Conservation (phyloP, 768 basidiomycete genomes). For the Podaxis carcinomalis region DNA sequence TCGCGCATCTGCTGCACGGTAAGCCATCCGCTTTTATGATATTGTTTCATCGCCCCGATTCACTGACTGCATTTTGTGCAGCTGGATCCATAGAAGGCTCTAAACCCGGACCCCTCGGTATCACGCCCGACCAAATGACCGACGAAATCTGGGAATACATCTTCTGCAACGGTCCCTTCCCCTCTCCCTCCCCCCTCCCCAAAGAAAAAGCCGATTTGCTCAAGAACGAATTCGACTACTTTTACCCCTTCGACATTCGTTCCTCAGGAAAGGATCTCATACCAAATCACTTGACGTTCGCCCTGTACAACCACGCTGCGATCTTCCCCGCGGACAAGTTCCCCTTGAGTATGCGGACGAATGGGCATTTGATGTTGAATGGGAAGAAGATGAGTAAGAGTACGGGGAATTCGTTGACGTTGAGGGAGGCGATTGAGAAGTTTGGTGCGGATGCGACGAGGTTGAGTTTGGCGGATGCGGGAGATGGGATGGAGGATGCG, state of each 20-base stretch:
- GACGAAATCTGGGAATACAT: conserved; percentile 98
- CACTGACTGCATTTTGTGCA: conserved; percentile 21
- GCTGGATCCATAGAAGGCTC: conserved; percentile 75
- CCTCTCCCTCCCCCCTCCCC: conserved; percentile 57
- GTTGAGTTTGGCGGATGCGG: conserved; percentile 90
- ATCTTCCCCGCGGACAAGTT: conserved; percentile 88
- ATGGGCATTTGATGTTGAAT: conserved; percentile 95
- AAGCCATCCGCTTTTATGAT: conserved; percentile 18
- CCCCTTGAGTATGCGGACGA: conserved; percentile 90
- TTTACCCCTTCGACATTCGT: conserved; percentile 97
- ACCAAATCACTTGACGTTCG: conserved; percentile 93
- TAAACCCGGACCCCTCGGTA: conserved; percentile 75
- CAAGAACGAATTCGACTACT: conserved; percentile 91
- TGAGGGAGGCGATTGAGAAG: conserved; percentile 85
- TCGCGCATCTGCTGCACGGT: conserved; percentile 90
- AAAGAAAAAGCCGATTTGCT: conserved; percentile 78
- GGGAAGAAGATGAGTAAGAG: conserved; percentile 99
- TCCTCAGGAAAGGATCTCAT: conserved; percentile 98
- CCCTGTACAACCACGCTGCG: conserved; percentile 92
- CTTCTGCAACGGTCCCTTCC: conserved; percentile 75
- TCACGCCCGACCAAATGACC: conserved; percentile 90
- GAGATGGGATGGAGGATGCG: conserved; percentile 96
- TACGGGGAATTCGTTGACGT: conserved; percentile 91
- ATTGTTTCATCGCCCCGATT: background rate
- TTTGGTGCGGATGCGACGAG: conserved; percentile 96